Conservation (phyloP, 1,284 basidiomycete genomes). For the Ceratobasidium sp. region DNA sequence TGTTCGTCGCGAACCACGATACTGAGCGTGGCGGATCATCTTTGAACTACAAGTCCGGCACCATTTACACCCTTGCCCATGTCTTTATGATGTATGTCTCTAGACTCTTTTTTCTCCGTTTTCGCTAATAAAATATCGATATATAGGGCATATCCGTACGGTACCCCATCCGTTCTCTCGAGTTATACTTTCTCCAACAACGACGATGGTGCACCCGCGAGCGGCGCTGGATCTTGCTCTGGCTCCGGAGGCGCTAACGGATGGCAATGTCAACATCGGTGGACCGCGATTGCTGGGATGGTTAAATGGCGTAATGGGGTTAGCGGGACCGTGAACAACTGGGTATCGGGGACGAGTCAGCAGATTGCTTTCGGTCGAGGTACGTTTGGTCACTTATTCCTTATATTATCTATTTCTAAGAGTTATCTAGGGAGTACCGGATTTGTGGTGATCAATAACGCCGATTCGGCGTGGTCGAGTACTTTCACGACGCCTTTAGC, state of each 20-base stretch:
- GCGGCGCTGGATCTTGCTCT: constrained; percentile 68
- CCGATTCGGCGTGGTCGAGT: constrained; percentile 66
- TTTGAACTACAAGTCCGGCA: constrained; percentile 70
- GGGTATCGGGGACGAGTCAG: constrained; percentile 68
- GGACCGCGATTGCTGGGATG: constrained; percentile 70
- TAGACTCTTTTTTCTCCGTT: background rate
- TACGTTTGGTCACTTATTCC: constrained; percentile 50
- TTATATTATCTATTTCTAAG: too few relatives aligned
- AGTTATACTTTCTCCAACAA: constrained; percentile 67
- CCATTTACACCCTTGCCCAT: constrained; percentile 72
- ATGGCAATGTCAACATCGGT: constrained; percentile 70
- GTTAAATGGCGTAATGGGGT: constrained; percentile 73
- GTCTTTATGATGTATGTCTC: constrained; percentile 68
- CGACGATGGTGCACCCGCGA: constrained; percentile 70
- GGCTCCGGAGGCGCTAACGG: constrained; percentile 66
- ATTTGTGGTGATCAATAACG: constrained; percentile 76
- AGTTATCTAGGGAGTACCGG: constrained; percentile 57
- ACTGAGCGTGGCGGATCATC: constrained; percentile 74
- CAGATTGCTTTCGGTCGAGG: constrained; percentile 76
- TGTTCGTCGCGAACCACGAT: constrained; percentile 78
- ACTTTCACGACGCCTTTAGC: constrained; percentile 71
- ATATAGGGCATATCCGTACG: constrained; percentile 69
- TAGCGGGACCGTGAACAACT: constrained; percentile 61
- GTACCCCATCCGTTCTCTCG: constrained; percentile 73
- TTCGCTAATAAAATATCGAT: background rate